Evolutionary conservation across 2,329 filamentous ascomycete species (phyloP), one percentile per base, ranked within the genome.

Genomic region (Colletotrichum kahawae): DNA sequence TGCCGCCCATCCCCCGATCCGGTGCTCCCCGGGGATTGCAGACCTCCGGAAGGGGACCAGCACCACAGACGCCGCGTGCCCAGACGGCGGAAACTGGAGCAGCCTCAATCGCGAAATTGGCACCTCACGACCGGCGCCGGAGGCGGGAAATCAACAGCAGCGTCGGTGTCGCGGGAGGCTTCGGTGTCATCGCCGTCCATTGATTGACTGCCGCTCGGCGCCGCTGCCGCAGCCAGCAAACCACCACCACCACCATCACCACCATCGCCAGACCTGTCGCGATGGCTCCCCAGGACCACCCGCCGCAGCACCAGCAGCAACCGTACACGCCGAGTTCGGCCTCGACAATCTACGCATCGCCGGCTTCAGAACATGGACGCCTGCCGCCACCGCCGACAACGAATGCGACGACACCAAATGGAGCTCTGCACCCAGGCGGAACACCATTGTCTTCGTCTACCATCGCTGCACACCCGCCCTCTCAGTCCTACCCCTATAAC

Each of bases 271-370:
- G 43, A n/a, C 16, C 33, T n/a, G 57, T 43, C 36, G 14, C 14
- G 31, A 74, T 74, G 71, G 67, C 54, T 27, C 54, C 71, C 27
- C 68, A 38, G 38, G 36, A 66, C 13, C 54, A 65, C 27, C 43
- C 31, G 5, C 67, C 31, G 14, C 62, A 65, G 34, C 60, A 54
- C 14, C 62, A 51, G 29, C 43, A 69, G 24, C 67, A 67, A 14
- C 43, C 63, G 4, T 75, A 63, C 56, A 69, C 73, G 34, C 63
- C 70, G 43, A 67, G 24, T 43, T 75, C 73, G 57, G 54, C 70
- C 70, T 69, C 70, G 13, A 51, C 68, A 43, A 57, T 67, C 56
- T 75, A 75, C 56, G 72, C 56, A 31, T 75, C 72, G 38, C 72
- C 72, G 18, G 72, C 62, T 7, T 67, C 72, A 33, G 70, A 73